Percentiles rank a stretch among this genome's conserved stretches.
Evolutionary conservation across 805 yeast genomes (phyloP).

Genomic region (Tetrapisispora fleetii): DNA sequence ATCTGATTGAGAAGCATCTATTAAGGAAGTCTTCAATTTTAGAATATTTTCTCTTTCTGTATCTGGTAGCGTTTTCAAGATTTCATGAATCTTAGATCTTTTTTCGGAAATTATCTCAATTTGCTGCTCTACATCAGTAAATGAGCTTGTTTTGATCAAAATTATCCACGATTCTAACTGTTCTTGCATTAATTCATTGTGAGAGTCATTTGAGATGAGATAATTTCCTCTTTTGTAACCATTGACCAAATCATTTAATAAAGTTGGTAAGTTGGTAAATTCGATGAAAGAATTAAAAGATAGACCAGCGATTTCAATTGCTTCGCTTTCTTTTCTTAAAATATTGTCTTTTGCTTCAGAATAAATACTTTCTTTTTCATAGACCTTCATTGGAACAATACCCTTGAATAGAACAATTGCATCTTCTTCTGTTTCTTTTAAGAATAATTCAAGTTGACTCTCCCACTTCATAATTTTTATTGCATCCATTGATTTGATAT

Average conservation of each 20-base stretch:
- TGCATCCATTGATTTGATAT: conserved; percentile 43
- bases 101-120: conserved; percentile 29
- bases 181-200: conserved; percentile 23
- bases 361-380: conserved; percentile 77
- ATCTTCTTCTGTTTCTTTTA: conserved; percentile 30
- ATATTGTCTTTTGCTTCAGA: conserved; percentile 81
- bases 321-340: conserved; percentile 64
- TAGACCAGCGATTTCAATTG: conserved; percentile 66
- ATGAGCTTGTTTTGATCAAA: conserved; percentile 19
- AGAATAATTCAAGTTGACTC: conserved; percentile 37
- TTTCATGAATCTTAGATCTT: conserved; percentile 31
- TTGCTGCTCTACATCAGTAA: conserved; percentile 23
- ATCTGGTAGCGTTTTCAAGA: conserved; percentile 27
- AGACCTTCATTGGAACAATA: conserved; percentile 78
- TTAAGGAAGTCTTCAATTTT: conserved; percentile 46
- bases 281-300: conserved; percentile 74
- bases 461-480: conserved; percentile 63
- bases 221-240: conserved; percentile 26
- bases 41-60: conserved; percentile 47
- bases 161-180: conserved; percentile 24
- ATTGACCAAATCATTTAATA: conserved; percentile 44
- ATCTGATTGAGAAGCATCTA: conserved; percentile 56
- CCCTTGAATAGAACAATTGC: conserved; percentile 55
- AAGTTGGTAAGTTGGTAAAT: conserved; percentile 63
- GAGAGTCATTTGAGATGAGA: conserved; percentile 12